Percentiles rank a stretch among this genome's conserved stretches.
Conservation (phyloP, 164 flowering plant genomes). For the Umbilicus rupestris region DNA sequence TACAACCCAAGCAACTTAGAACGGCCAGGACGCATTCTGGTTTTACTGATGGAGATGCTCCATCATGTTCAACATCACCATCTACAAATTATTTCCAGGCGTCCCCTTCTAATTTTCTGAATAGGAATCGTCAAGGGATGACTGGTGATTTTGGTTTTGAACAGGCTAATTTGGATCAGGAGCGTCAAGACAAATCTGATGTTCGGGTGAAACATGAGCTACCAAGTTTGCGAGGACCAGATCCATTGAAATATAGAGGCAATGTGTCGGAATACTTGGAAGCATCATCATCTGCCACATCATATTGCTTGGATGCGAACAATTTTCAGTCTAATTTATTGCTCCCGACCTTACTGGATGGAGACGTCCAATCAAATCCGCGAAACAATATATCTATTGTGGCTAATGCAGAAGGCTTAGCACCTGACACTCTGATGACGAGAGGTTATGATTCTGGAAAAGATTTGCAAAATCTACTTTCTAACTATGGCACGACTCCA, state of each 20-base stretch:
- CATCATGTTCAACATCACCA: constrained; percentile 86
- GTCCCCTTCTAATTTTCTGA: constrained; percentile 39
- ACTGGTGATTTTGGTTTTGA: constrained; percentile 33
- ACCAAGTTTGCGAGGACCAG: constrained; percentile 38
- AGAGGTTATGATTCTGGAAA: constrained; percentile 76
- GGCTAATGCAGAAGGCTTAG: constrained; percentile 48
- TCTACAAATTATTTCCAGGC: constrained; percentile 57
- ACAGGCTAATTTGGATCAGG: constrained; percentile 41
- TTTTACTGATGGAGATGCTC: constrained; percentile 66
- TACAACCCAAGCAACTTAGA: constrained; percentile 31
- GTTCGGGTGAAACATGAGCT: constrained; percentile 41
- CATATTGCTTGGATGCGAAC: constrained; percentile 69
- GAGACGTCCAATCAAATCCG: constrained; percentile 58
- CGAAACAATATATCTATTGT: constrained; percentile 55
- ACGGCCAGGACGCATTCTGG: constrained; percentile 38
- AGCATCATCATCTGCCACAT: constrained; percentile 73
- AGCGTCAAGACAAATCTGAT: constrained; percentile 48
- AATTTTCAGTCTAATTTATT: constrained; percentile 49
- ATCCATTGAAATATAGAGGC: constrained; percentile 40
- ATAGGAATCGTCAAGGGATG: constrained; percentile 40
- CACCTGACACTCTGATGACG: constrained; percentile 71
- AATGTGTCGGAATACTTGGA: constrained; percentile 59
- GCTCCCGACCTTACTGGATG: constrained; percentile 51
- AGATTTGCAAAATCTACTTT: constrained; percentile 76
- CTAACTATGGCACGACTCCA: constrained; percentile 50